Base-by-base conservation (phyloP, 2,329 filamentous ascomycete genomes). In the Xylaria sp. region DNA sequence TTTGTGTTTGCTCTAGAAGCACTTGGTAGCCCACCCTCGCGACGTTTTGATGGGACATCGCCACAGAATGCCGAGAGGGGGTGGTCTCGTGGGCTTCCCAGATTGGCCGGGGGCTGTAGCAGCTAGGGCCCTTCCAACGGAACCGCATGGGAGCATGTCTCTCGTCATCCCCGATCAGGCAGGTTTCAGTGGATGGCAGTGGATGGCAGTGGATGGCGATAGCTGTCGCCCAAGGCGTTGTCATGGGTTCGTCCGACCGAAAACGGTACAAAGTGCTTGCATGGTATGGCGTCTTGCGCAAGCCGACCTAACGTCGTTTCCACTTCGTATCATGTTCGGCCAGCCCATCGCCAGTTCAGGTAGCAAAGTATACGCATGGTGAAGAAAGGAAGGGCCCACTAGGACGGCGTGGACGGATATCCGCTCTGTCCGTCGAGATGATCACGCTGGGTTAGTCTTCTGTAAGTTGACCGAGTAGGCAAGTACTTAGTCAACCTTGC, bases 21-120 rank as follows among this genome's bases (percentile, higher is more conserved):
- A 58, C 63, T 63, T 56, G 62, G 57, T 60, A 51, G 62, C 66
- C 66, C 66, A 64, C 62, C 59, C 48, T 56, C 46, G 50, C 42
- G 41, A 52, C 56, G 52, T 56, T 64, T 61, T 64, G 57, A 65
- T 65, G 66, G 67, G 61, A 69, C 69, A 67, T 72, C 67, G 74
- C 74, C 74, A 75, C 74, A 72, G 63, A 61, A 57, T 62, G 52
- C 66, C 63, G 65, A 66, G 62, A 68, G 64, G 71, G 69, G 70
- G 71, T 34, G 29, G 74, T 72, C 73, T 75, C 73, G 74, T 75
- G 74, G 70, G 68, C 64, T 64, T 60, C 67, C 59, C 48, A 71
- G 68, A 73, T 73, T 74, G 74, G 74, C 59, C 66, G 59, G 52
- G 49, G 51, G 52, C 53, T 63, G 66, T 68, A 57, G 62, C 65